Percentiles rank a stretch among this genome's conserved stretches.
Conservation (phyloP, 2,329 filamentous ascomycete genomes). For the Thelonectria olida region DNA sequence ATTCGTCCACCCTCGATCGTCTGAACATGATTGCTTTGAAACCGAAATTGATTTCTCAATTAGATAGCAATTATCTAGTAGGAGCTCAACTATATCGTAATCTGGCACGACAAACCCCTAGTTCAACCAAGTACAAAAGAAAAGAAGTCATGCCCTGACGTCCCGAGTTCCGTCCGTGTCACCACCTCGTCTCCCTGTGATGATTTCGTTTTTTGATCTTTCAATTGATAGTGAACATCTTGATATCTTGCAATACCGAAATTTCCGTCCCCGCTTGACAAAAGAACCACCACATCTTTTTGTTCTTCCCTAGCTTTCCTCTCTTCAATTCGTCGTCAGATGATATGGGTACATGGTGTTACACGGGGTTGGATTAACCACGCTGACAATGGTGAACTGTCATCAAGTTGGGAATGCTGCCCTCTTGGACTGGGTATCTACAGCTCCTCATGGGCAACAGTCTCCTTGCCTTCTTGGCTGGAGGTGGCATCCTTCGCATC, state of each 20-base stretch:
- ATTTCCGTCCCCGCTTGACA: slow-evolving; percentile 4
- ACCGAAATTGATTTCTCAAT: slow-evolving; percentile 29
- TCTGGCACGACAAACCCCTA: slow-evolving; percentile 26
- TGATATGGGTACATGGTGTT: slow-evolving; percentile 41
- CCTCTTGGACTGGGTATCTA: background rate
- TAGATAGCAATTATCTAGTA: slow-evolving; percentile 27
- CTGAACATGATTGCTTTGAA: background rate
- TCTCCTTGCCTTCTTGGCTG: slow-evolving; percentile 53
- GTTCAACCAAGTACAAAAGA: slow-evolving; percentile 36
- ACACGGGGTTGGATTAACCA: slow-evolving; percentile 24
- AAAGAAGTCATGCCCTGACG: slow-evolving; percentile 32
- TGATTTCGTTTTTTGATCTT: slow-evolving; percentile 20
- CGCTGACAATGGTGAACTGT: background rate
- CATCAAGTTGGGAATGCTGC: background rate
- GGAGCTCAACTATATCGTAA: slow-evolving; percentile 5
- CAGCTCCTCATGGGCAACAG: slow-evolving; percentile 37
- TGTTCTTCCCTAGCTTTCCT: slow-evolving; percentile 17
- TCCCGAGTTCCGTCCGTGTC: slow-evolving; percentile 15
- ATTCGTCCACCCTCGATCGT: too few species aligned
- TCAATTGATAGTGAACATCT: slow-evolving; percentile 23
- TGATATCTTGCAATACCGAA: slow-evolving; percentile 3
- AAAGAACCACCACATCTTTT: slow-evolving; percentile 19
- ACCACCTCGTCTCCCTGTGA: slow-evolving; percentile 18
- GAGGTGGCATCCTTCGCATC: slow-evolving; percentile 67
- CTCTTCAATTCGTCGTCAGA: slow-evolving; percentile 37